Evolutionary conservation across 768 basidiomycete genomes (phyloP).

Genomic region (Hortiboletus campestris): DNA sequence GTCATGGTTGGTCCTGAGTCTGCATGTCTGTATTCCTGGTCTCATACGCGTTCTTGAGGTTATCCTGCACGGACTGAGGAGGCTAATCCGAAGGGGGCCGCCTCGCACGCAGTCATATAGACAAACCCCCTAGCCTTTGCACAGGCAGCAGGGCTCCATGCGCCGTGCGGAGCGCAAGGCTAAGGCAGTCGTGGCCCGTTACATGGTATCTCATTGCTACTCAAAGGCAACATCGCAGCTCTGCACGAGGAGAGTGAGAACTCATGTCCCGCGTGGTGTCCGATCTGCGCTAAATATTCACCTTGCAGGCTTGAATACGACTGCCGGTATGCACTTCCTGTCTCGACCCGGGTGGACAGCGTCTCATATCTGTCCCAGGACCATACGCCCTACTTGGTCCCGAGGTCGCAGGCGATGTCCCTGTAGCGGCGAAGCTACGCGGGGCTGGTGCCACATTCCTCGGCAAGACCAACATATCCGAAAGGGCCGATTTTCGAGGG

Average conservation of each 20-base stretch:
- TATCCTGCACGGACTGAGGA: conserved; percentile 67
- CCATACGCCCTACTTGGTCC: conserved; percentile 37
- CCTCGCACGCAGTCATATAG: conserved; percentile 60
- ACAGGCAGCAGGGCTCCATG: conserved; percentile 51
- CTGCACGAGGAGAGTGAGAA: conserved; percentile 29
- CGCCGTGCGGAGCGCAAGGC: conserved; percentile 45
- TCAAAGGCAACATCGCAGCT: conserved; percentile 48
- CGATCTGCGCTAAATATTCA: not conserved
- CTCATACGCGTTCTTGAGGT: conserved; percentile 38
- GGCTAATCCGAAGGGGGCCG: conserved; percentile 58
- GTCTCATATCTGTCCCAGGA: conserved; percentile 18
- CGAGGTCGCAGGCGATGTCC: conserved; percentile 35
- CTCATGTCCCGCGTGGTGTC: not conserved
- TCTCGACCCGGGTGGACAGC: not conserved
- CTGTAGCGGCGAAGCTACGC: conserved; percentile 29
- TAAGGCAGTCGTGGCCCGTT: conserved; percentile 44
- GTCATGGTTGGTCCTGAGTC: conserved; percentile 42
- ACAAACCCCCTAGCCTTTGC: conserved; percentile 52
- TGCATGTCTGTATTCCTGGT: not conserved
- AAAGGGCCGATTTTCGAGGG: conserved; percentile 44
- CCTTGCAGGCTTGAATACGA: conserved; percentile 37
- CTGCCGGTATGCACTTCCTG: conserved; percentile 27
- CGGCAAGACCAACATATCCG: conserved; percentile 45
- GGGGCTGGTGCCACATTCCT: conserved; percentile 37
- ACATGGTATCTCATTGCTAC: conserved; percentile 59